phyloP scores from a whole-genome alignment of 306 rosid genomes.

The Canavalia ensiformis region DNA sequence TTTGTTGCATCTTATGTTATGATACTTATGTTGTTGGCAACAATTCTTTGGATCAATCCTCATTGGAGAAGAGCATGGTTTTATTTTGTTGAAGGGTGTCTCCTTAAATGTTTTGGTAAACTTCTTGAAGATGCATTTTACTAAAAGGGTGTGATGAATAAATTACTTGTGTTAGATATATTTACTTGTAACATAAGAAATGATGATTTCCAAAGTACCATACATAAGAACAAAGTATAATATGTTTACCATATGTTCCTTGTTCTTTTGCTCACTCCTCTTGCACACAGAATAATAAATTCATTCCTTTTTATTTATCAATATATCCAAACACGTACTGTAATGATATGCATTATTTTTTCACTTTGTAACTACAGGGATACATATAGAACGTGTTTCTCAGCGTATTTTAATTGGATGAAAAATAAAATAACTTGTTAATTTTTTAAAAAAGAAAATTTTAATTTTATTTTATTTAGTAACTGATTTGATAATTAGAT shows the following conservation, averaged over 20 bases:
- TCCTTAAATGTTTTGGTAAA: conserved; percentile 25
- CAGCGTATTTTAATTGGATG: no score
- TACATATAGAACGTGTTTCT: no score
- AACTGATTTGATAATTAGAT: no score
- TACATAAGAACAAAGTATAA: neutral
- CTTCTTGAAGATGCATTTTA: neutral
- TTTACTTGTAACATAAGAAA: neutral
- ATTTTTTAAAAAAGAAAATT: no score
- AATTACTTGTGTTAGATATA: neutral
- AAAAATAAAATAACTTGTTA: no score
- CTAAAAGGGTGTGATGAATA: neutral
- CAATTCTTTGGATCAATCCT: conserved; percentile 38
- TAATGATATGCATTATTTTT: no score
- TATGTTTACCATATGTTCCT: neutral
- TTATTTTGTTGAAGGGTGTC: neutral
- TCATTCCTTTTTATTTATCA: no score
- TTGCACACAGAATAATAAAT: no score
- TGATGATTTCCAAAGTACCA: neutral
- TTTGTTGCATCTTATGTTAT: conserved; percentile 20
- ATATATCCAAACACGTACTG: no score
- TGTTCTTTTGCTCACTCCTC: no score
- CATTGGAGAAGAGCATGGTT: conserved; percentile 22
- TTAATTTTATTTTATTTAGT: no score
- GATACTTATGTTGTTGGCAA: neutral
- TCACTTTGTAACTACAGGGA: no score